phyloP scores from a whole-genome alignment of 306 rosid species.

The Argentina anserina region DNA sequence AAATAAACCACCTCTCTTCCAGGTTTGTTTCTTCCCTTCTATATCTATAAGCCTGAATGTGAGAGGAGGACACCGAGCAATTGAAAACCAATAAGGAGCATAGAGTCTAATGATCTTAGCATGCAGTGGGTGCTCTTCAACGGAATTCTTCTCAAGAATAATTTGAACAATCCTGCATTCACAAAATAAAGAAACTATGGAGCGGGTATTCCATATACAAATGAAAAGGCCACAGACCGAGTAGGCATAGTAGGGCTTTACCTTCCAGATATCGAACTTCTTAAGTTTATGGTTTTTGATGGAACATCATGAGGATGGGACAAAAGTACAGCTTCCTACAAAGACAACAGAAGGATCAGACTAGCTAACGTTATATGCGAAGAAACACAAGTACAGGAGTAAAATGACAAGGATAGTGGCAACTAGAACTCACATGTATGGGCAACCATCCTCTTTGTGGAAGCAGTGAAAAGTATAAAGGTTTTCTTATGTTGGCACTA shows the following conservation, averaged over 20 bases:
- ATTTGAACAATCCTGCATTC: slow-evolving; percentile 84
- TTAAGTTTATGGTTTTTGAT: slow-evolving; percentile 68
- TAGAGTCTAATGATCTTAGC: slow-evolving; percentile 73
- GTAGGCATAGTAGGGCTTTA: slow-evolving; percentile 21
- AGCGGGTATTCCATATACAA: slow-evolving; percentile 10
- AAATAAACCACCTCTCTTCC: slow-evolving; percentile 43
- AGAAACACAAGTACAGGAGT: neutral
- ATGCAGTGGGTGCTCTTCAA: slow-evolving; percentile 49
- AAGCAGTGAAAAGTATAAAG: slow-evolving; percentile 82
- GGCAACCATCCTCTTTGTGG: slow-evolving; percentile 99
- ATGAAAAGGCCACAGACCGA: slow-evolving; percentile 16
- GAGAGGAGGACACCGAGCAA: slow-evolving; percentile 85
- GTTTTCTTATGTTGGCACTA: slow-evolving; percentile 81
- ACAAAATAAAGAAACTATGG: slow-evolving; percentile 13
- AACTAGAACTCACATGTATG: slow-evolving; percentile 44
- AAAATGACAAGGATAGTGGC: slow-evolving; percentile 6
- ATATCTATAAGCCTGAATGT: slow-evolving; percentile 63
- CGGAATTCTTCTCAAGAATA: slow-evolving; percentile 73
- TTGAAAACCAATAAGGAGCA: slow-evolving; percentile 86
- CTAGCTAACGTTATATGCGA: slow-evolving; percentile 3
- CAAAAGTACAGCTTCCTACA: slow-evolving; percentile 85
- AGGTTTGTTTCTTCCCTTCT: slow-evolving; percentile 47
- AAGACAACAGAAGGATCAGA: slow-evolving; percentile 18
- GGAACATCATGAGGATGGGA: slow-evolving; percentile 76
- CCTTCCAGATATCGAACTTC: slow-evolving; percentile 98